Base-by-base conservation (phyloP, 2,329 filamentous ascomycete genomes). In the Fusarium beomiforme region DNA sequence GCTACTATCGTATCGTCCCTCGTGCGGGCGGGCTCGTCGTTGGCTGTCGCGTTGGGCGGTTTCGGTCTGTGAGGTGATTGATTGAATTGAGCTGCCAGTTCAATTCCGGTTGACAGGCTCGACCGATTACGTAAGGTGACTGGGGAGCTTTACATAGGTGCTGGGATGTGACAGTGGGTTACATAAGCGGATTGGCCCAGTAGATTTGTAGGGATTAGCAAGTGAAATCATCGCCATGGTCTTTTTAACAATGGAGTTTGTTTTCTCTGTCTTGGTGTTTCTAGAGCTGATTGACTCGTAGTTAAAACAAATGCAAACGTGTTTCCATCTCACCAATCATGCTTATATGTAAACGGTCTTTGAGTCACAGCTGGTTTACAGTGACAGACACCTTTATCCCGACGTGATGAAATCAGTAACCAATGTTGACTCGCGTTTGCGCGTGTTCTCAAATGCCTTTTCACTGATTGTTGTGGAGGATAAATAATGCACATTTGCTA, bases 61-160 rank as follows among this genome's bases (percentile, higher is more conserved):
- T 49, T 59, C 26, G 37, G 33, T 19, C 68, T 70, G 72, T 76
- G 74, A 76, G 74, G 74, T 76, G 74, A 76, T 76, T 76, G 74
- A 76, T 75, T 75, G 69, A 69, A 47, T 51, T 37, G 53, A 56
- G 36, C 49, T 54, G 50, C 62, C 62, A 67, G 60, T 51, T 51
- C 59, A 70, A 69, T 73, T 58, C 64, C 47, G 36, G 19, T 66
- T 60, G 55, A 59, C 31, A 53, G 59, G 37, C 44, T 61, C 59
- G 64, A 23, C 14, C 24, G 72, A 76, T 76, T 76, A 76, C 74
- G 62, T 76, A 76, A 76, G 71, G 62, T 24, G 26, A 14, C 23
- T 41, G 23, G 39, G 23, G 43, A 55, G 60, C 55, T 57, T 43
- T 34, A n/a, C n/a, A n/a, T n/a, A 16, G 47, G 44, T 33, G 39